Percentiles rank a stretch among this genome's conserved stretches.
These are phyloP conservation scores for Physaria fendleri DNA, from an alignment of 345 rosid genomes.

Conservation along the genomic window DNA sequence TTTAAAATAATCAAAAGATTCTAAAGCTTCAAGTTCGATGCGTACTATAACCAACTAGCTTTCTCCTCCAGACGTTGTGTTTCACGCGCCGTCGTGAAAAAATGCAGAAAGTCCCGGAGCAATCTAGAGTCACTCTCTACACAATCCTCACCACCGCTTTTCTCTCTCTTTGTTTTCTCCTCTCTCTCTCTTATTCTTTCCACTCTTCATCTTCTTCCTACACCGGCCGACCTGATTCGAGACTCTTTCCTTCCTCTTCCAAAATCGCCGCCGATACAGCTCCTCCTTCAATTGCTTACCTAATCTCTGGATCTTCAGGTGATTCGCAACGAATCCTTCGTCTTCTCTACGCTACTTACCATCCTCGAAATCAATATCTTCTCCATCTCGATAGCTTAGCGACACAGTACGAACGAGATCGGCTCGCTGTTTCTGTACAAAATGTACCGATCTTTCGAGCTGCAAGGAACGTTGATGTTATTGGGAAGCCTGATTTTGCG, in stretches of 20 bases:
- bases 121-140: constrained; percentile 41
- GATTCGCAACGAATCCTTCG: constrained; percentile 68
- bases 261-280: constrained; percentile 49
- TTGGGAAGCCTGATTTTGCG: constrained; percentile 75
- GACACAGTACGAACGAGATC: constrained; percentile 58
- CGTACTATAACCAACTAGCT: constrained; percentile 13
- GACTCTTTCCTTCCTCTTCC: constrained; percentile 60
- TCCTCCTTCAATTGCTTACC: constrained; percentile 74
- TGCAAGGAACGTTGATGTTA: constrained; percentile 72
- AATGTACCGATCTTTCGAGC: constrained; percentile 62
- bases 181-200: constrained; percentile 39
- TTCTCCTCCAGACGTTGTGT: background rate
- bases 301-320: constrained; percentile 66
- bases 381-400: constrained; percentile 79
- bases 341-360: constrained; percentile 67
- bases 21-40: background rate
- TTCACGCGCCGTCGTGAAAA: constrained; percentile 18
- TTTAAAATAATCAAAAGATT: background rate
- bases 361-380: constrained; percentile 75
- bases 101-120: constrained; percentile 37
- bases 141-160: constrained; percentile 49
- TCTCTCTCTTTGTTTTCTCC: constrained; percentile 62
- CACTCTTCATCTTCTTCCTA: constrained; percentile 34
- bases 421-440: constrained; percentile 48
- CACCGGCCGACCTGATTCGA: constrained; percentile 42